Evolutionary conservation across 1,284 basidiomycete species (phyloP).

Genomic region (Cutaneotrichosporon daszewskae): DNA sequence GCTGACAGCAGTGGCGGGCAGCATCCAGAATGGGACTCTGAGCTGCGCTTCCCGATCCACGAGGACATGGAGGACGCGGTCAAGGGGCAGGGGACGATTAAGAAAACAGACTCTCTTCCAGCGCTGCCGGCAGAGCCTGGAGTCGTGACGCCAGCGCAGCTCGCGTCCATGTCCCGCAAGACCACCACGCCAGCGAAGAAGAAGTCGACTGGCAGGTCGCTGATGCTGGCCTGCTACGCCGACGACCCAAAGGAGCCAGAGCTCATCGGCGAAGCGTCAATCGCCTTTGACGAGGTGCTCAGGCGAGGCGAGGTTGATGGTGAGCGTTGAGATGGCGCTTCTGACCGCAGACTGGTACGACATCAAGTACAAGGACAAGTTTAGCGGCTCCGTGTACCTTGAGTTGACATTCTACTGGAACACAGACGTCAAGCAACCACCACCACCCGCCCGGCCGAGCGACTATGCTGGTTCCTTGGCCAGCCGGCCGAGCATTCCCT

Average conservation of each 20-base stretch:
- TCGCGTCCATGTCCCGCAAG: slow-evolving; percentile 51
- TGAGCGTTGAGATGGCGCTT: slow-evolving; percentile 48
- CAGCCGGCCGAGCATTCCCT: slow-evolving; percentile 21
- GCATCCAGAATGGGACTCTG: slow-evolving; percentile 98
- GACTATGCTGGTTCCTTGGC: not conserved
- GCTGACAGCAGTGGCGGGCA: slow-evolving; percentile 68
- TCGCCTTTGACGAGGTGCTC: slow-evolving; percentile 83
- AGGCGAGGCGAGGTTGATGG: slow-evolving; percentile 96
- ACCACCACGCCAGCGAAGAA: slow-evolving; percentile 5
- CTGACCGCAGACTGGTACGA: slow-evolving; percentile 79
- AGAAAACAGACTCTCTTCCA: slow-evolving; percentile 7
- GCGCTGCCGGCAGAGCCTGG: slow-evolving; percentile 19
- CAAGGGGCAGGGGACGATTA: slow-evolving; percentile 50
- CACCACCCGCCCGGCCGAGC: not conserved
- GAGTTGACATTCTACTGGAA: slow-evolving; percentile 95
- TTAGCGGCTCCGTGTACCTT: slow-evolving; percentile 86
- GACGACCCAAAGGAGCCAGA: slow-evolving; percentile 94
- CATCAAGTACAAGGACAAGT: slow-evolving; percentile 80
- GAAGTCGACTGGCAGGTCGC: slow-evolving; percentile 55
- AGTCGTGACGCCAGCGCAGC: slow-evolving; percentile 48
- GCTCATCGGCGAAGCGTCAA: slow-evolving; percentile 82
- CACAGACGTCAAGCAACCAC: slow-evolving; percentile 15
- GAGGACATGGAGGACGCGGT: slow-evolving; percentile 68
- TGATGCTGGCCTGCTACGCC: slow-evolving; percentile 84
- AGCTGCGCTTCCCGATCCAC: slow-evolving; percentile 84